Conservation (phyloP, 2,329 filamentous ascomycete genomes). For the Paraphaeosphaeria sporulosa region DNA sequence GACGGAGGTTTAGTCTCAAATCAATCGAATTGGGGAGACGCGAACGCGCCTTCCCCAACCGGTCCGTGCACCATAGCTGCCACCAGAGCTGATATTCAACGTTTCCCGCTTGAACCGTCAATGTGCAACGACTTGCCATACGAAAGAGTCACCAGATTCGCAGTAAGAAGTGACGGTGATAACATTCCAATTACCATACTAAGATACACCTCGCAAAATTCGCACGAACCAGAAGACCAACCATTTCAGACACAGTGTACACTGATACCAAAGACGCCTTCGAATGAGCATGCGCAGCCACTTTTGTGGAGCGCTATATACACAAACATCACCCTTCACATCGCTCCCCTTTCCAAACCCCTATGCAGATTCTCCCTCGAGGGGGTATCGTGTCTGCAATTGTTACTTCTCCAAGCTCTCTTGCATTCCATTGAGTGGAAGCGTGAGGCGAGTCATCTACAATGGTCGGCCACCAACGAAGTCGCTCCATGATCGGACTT, state of each 20-base stretch:
- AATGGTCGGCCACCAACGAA: conserved; percentile 72
- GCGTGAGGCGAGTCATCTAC: conserved; percentile 22
- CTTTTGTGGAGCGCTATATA: conserved; percentile 12
- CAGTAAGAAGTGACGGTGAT: conserved; percentile 10
- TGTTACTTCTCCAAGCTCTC: background rate
- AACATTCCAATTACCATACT: conserved; percentile 3
- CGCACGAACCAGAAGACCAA: background rate
- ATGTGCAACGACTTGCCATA: too few species aligned
- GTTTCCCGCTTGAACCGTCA: too few species aligned
- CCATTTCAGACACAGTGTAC: conserved; percentile 8
- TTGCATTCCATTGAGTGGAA: background rate
- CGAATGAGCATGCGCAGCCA: background rate
- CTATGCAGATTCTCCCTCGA: background rate
- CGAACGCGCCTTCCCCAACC: background rate
- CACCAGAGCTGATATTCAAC: too few species aligned
- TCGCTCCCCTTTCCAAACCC: background rate
- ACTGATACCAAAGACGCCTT: conserved; percentile 11
- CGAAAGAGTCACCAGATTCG: background rate
- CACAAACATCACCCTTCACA: conserved; percentile 6
- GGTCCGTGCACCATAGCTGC: conserved; percentile 5
- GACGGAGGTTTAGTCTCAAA: background rate
- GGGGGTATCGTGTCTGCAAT: conserved; percentile 6
- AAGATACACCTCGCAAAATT: conserved; percentile 10
- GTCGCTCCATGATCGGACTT: conserved; percentile 94
- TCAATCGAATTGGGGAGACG: conserved; percentile 1